Evolutionary conservation across 2,329 filamentous ascomycete genomes (phyloP).

Genomic region (Conoideocrella luteorostrata): DNA sequence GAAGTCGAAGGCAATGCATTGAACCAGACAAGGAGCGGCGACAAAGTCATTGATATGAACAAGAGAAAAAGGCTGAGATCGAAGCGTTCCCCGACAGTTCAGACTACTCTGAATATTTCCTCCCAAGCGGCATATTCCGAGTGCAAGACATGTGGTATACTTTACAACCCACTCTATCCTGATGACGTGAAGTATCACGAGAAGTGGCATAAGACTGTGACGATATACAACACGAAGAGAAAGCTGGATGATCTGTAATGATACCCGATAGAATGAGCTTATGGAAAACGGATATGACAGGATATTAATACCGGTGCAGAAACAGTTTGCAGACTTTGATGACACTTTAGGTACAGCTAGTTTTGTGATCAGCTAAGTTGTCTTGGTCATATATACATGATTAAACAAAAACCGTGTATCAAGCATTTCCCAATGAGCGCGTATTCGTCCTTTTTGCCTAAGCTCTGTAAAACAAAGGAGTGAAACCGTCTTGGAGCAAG

Average conservation of each 20-base stretch:
- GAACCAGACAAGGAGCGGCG: neutral
- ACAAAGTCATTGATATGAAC: neutral
- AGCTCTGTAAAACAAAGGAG: too few relatives aligned
- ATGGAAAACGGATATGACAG: too few relatives aligned
- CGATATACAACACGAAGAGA: slow-evolving; percentile 20
- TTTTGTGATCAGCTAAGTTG: too few relatives aligned
- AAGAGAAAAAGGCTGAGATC: neutral
- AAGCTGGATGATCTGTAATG: slow-evolving; percentile 13
- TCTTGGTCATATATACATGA: too few relatives aligned
- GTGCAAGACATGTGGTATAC: slow-evolving; percentile 35
- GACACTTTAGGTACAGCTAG: too few relatives aligned
- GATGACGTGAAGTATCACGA: slow-evolving; percentile 37
- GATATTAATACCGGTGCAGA: too few relatives aligned
- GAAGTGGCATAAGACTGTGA: slow-evolving; percentile 30
- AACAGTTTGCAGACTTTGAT: too few relatives aligned
- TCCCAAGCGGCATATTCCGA: slow-evolving; percentile 35
- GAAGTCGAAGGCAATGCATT: neutral
- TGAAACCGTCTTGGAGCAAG: too few relatives aligned
- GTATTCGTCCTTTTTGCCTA: too few relatives aligned
- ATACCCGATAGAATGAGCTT: slow-evolving; percentile 8
- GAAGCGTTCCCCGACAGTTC: slow-evolving; percentile 19
- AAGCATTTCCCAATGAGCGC: too few relatives aligned
- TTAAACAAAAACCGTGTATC: too few relatives aligned
- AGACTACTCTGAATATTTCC: slow-evolving; percentile 40
- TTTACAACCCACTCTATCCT: slow-evolving; percentile 38